A percentile compares a stretch with the other conserved stretches of the same genome.
phyloP scores from a whole-genome alignment of 164 flowering plant genomes.

The Liquidambar formosana region DNA sequence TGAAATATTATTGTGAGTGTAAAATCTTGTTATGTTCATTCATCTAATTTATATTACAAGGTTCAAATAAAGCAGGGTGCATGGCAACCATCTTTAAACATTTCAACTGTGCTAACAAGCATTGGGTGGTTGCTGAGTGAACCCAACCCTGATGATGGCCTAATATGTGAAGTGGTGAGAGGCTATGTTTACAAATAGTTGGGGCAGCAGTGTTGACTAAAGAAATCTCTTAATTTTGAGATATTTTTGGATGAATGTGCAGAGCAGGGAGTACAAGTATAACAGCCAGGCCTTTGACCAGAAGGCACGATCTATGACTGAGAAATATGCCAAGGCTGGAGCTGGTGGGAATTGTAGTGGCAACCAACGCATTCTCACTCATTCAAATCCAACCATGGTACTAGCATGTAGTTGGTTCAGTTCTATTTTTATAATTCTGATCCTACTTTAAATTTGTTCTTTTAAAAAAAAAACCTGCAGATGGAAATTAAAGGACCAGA shows the following conservation, averaged over 20 bases:
- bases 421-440: neutral
- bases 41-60: neutral
- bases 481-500: conserved; percentile 25
- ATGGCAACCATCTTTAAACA: conserved; percentile 93
- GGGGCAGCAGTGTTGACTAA: neutral
- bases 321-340: conserved; percentile 62
- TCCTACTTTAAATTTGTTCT: neutral
- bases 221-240: neutral
- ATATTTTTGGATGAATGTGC: conserved; percentile 29
- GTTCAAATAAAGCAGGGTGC: conserved; percentile 60
- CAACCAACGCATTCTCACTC: conserved; percentile 16
- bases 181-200: neutral
- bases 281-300: conserved; percentile 75
- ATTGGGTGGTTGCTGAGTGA: conserved; percentile 80
- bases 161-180: conserved; percentile 89
- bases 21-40: too few relatives aligned
- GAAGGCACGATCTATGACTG: conserved; percentile 78
- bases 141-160: conserved; percentile 94
- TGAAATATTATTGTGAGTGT: too few relatives aligned
- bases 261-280: conserved; percentile 89
- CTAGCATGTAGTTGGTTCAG: neutral
- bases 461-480: conserved; percentile 34
- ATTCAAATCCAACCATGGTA: conserved; percentile 25
- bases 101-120: conserved; percentile 78
- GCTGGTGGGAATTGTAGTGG: conserved; percentile 23